Percentiles rank a stretch among this genome's conserved stretches.
Evolutionary conservation across 2,329 filamentous ascomycete genomes (phyloP).

Genomic region (Microsporum ferrugineum): DNA sequence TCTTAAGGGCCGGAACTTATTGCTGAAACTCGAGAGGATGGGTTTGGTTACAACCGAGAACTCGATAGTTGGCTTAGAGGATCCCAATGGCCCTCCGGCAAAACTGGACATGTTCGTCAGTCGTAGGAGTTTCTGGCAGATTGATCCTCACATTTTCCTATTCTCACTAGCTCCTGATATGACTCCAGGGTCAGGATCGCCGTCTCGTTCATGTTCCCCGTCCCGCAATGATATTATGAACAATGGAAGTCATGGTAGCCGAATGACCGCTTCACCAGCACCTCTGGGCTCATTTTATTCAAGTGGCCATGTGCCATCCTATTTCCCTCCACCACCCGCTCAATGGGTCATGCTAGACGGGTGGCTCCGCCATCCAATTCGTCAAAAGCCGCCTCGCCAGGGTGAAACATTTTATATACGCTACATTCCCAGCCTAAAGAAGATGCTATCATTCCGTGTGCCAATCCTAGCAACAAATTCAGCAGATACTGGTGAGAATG

Average conservation of each 20-base stretch:
- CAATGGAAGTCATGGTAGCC: neutral
- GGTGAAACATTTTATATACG: slow-evolving; percentile 86
- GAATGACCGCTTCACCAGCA: neutral
- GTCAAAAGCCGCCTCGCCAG: slow-evolving; percentile 79
- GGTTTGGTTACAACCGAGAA: slow-evolving; percentile 67
- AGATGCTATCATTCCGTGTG: slow-evolving; percentile 81
- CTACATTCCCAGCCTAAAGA: slow-evolving; percentile 66
- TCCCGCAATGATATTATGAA: neutral
- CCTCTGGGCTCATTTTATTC: slow-evolving; percentile 61
- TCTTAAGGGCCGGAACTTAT: slow-evolving; percentile 66
- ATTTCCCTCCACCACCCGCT: slow-evolving; percentile 71
- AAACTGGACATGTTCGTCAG: slow-evolving; percentile 74
- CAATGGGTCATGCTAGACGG: slow-evolving; percentile 71
- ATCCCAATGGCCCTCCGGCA: slow-evolving; percentile 47
- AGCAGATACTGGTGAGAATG: slow-evolving; percentile 31
- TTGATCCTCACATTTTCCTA: slow-evolving; percentile 74
- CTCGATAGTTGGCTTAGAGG: slow-evolving; percentile 57
- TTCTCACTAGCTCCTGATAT: slow-evolving; percentile 62
- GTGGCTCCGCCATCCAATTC: slow-evolving; percentile 64
- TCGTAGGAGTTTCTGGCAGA: slow-evolving; percentile 78
- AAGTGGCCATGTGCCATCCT: slow-evolving; percentile 75
- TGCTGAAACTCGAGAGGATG: slow-evolving; percentile 90
- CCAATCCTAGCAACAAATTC: slow-evolving; percentile 55
- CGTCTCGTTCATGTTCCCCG: neutral
- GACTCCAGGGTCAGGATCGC: slow-evolving; percentile 25